Evolutionary conservation across 345 rosid genomes (phyloP).

Genomic region (Hevea brasiliensis): DNA sequence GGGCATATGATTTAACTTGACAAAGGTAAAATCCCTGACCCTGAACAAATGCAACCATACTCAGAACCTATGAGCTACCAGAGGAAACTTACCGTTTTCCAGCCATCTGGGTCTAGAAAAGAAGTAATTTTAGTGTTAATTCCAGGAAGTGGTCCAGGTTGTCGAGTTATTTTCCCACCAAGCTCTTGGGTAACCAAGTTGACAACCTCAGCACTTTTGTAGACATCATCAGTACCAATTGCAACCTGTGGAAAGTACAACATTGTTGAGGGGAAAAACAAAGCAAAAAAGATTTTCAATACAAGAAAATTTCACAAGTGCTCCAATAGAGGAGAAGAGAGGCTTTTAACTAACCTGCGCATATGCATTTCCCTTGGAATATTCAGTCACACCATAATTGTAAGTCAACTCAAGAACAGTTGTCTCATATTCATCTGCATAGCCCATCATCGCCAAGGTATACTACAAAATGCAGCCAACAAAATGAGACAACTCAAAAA

Average conservation of each 20-base stretch:
- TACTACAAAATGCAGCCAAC: constrained; percentile 44
- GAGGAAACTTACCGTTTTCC: constrained; percentile 74
- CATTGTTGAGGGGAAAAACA: not conserved
- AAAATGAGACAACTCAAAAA: not conserved
- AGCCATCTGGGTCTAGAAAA: constrained; percentile 92
- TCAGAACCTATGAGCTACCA: not conserved
- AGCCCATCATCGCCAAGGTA: constrained; percentile 83
- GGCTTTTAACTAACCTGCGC: constrained; percentile 57
- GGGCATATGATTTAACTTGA: too few species aligned
- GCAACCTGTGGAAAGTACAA: constrained; percentile 55
- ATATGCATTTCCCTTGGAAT: constrained; percentile 90
- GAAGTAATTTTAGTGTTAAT: constrained; percentile 78
- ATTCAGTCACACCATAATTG: constrained; percentile 83
- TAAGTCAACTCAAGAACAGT: constrained; percentile 81
- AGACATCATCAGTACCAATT: constrained; percentile 85
- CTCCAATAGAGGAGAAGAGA: not conserved
- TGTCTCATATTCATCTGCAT: constrained; percentile 79
- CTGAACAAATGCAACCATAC: not conserved
- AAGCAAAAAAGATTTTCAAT: not conserved
- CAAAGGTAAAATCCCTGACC: not conserved
- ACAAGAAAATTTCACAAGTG: not conserved
- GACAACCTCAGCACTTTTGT: constrained; percentile 88
- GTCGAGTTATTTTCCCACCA: constrained; percentile 89
- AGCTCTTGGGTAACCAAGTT: constrained; percentile 69
- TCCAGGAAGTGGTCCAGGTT: constrained; percentile 88